Percentiles rank a stretch among this genome's conserved stretches.
Evolutionary conservation across 805 yeast genomes (phyloP).

Genomic region (Candida wancherniae): DNA sequence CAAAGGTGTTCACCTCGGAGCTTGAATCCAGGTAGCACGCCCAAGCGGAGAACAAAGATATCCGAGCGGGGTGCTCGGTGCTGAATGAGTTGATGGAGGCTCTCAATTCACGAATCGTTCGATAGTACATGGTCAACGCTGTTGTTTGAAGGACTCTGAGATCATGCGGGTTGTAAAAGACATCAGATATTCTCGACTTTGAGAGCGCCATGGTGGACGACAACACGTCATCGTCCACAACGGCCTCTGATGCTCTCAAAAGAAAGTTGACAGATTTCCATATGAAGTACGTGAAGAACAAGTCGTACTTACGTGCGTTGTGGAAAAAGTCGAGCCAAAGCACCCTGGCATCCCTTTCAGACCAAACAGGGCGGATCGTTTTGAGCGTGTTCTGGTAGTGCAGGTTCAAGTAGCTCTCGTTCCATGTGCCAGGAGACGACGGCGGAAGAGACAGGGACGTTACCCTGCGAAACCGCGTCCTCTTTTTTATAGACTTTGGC

Average conservation of each 20-base stretch:
- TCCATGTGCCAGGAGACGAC: too few relatives aligned
- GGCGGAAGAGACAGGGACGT: too few relatives aligned
- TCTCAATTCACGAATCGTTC: conserved; percentile 30
- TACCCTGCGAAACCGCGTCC: too few relatives aligned
- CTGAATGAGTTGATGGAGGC: conserved; percentile 27
- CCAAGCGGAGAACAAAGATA: conserved; percentile 35
- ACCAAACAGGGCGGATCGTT: conserved; percentile 31
- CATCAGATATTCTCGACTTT: conserved; percentile 1
- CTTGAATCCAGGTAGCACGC: conserved; percentile 30
- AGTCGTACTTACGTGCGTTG: conserved; percentile 23
- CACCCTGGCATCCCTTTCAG: conserved; percentile 14
- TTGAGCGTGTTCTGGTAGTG: too few relatives aligned
- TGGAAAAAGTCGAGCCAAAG: conserved; percentile 32
- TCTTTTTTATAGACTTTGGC: too few relatives aligned
- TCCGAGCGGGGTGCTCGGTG: conserved; percentile 33
- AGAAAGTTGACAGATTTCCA: conserved; percentile 33
- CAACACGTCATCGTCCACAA: conserved; percentile 15
- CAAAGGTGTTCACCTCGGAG: conserved; percentile 29
- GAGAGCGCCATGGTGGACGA: conserved; percentile 6
- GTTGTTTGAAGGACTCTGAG: conserved; percentile 27
- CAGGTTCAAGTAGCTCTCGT: too few relatives aligned
- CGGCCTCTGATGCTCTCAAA: conserved; percentile 15
- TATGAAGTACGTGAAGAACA: conserved; percentile 34
- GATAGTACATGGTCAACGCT: conserved; percentile 32
- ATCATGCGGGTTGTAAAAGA: conserved; percentile 25